These are phyloP conservation scores for Pythium scleroteichum DNA, from an alignment of 352 stramenopile genomes.

Conservation along the genomic window DNA sequence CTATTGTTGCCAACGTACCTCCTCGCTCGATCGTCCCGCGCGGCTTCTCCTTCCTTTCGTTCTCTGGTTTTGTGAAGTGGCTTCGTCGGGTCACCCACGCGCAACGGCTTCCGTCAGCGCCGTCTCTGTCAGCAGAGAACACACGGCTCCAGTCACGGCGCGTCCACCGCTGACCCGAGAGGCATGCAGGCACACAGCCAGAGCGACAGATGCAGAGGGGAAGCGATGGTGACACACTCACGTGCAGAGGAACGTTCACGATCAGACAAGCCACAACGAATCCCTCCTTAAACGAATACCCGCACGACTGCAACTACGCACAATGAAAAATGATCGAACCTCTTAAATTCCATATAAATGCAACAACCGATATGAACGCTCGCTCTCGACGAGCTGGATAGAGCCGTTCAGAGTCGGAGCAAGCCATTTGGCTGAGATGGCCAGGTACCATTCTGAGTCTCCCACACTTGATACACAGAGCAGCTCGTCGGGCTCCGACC, in stretches of 20 bases:
- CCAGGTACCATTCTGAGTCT: background rate
- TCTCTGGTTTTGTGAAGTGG: background rate
- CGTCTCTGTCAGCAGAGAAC: background rate
- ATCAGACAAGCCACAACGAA: background rate
- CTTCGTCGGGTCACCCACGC: background rate
- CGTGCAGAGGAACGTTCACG: slow-evolving; percentile 8
- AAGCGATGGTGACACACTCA: slow-evolving; percentile 19
- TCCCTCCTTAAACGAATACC: background rate
- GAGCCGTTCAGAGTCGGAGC: slow-evolving; percentile 23
- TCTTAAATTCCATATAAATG: slow-evolving; percentile 1
- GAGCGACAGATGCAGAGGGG: slow-evolving; percentile 18
- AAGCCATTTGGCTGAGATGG: slow-evolving; percentile 2
- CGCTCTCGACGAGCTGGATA: background rate
- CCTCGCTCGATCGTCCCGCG: background rate
- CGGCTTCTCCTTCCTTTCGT: slow-evolving; percentile 3
- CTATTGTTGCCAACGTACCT: background rate
- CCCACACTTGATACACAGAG: slow-evolving; percentile 1
- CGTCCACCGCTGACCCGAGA: background rate
- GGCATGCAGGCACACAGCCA: slow-evolving; percentile 1
- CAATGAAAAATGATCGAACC: background rate
- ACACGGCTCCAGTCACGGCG: slow-evolving; percentile 1
- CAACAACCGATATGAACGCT: too few relatives aligned
- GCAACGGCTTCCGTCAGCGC: background rate
- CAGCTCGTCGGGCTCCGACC: background rate
- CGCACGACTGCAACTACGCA: background rate